Evolutionary conservation across 441 rosid genomes (phyloP), one percentile per base, ranked within the genome.

Genomic region (Brassica balearica): DNA sequence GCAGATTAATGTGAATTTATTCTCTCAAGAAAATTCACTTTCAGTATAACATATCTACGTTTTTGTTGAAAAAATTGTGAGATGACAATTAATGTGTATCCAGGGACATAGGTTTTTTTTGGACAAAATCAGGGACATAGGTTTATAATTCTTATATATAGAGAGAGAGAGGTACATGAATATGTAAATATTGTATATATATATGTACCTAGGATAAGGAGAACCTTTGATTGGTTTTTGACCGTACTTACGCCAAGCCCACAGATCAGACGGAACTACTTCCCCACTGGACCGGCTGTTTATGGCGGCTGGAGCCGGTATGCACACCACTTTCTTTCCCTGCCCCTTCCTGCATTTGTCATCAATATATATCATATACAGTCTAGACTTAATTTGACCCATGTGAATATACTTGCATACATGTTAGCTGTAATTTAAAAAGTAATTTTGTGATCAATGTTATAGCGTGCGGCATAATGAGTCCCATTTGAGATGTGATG

Each of bases 161-260:
- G 5, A 46, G 15, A 48, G 15, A 48, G 17, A 48, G 53, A 4
- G 53, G 53, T 48, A 48, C 55, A 48, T n/a, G 55, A 12, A 48
- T 48, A 48, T 19, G 14, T 43, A 11, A 51, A 11, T 68, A 10
- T 23, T 53, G 1, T 53, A 6, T 69, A 17, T 70, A 17, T 10
- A 5, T 34, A 34, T 22, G 41, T 84, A 90, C 98, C 97, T 92
- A 65, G 98, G 98, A 83, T 91, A 87, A 69, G 98, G 98, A 74
- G 98, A 94, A 74, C 98, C 98, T 71, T 94, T 94, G 78, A 94
- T 94, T 72, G 98, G 98, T 85, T 94, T 92, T 85, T 94, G 98
- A 61, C 98, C 98, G 62, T 94, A 94, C 58, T 94, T 92, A 76
- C 98, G 85, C 98, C 98, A 94, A 65, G 98, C 97, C 98, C 98